Base-by-base conservation (phyloP, 2,329 filamentous ascomycete genomes). In the Trichoderma brevicompactum region DNA sequence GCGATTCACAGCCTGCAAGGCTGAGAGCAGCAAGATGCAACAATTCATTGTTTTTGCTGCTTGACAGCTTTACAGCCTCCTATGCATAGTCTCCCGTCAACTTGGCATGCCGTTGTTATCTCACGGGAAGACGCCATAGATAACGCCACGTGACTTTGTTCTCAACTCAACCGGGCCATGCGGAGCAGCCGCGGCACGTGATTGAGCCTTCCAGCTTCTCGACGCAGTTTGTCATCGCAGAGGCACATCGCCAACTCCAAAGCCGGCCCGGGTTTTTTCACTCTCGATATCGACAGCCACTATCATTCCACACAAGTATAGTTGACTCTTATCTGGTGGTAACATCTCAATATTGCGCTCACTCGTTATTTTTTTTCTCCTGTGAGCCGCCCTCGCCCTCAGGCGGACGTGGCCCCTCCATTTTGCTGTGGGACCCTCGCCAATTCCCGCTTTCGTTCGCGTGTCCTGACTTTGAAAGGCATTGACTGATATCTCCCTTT, bases 241-340 rank as follows among this genome's bases (percentile, higher is more conserved):
- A 41, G 36, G 65, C 50, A 54, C 59, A 67, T 52, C 54, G 59
- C 65, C 66, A 66, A 59, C 49, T 54, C 69, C 58, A 19, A 48
- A 67, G 63, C 64, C 66, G 65, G 58, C 56, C 54, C 64, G 56
- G 65, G 56, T 36, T 70, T 62, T 50, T 44, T 68, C 58, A 65
- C 65, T 66, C 69, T 73, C 71, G 68, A 76, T 77, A 77, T 76
- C 73, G 72, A 69, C 73, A 72, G 72, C 74, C 72, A 74, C 74
- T 73, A 74, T 76, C 74, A 70, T 76, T 79, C 74, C 74, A 73
- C 73, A 67, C 68, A 74, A 49, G 74, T 78, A 79, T 78, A 72
- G 74, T 79, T 78, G 75, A 72, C 69, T 72, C 72, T 74, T 44
- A 64, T 71, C 71, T 71, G 77, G 72, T 74, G 70, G 73, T 75